Base-by-base conservation (phyloP, 768 basidiomycete genomes). In the Mycena vitilis region DNA sequence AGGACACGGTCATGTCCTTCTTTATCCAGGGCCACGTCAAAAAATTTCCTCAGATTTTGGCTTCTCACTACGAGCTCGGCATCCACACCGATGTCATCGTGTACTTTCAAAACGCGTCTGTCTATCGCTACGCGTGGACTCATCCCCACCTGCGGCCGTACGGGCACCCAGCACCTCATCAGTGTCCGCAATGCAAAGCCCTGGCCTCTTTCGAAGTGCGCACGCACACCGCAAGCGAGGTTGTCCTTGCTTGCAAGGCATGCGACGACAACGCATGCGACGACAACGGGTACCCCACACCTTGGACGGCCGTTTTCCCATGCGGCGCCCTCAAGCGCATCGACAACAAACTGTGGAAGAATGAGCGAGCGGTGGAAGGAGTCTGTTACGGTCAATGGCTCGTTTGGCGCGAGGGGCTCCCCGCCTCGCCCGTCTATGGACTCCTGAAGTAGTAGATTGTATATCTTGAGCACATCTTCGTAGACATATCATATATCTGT, bases 41-140 rank as follows among this genome's bases (percentile, higher is more conserved):
- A 36, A 25, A 23, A 10, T 51, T 52, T 3, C 10, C 37, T 1
- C 60, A 40, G 2, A 18, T 61, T 6, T 51, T 61, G 15, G 37
- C 49, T 4, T 16, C n/a, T 13, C 49, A 61, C 37, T 40, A 34
- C 25, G 60, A 42, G 22, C 51, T 61, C 15, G 51, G 60, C 15
- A 42, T 42, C 2, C 60, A 61, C 49, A 52, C 22, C 25, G 38
- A 61, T 22, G 15, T 61, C 25, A 20, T 61, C 15, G 9, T 53
- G 1, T 61, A 61, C 45, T n/a, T n/a, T n/a, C n/a, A n/a, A n/a
- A n/a, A n/a, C n/a, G n/a, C n/a, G n/a, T n/a, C n/a, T n/a, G n/a
- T n/a, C n/a, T n/a, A n/a, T n/a, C n/a, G n/a, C n/a, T n/a, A n/a
- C n/a, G n/a, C n/a, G n/a, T n/a, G n/a, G n/a, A n/a, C n/a, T n/a